phyloP scores from a whole-genome alignment of 768 basidiomycete species.

The Astraeus odoratus region DNA sequence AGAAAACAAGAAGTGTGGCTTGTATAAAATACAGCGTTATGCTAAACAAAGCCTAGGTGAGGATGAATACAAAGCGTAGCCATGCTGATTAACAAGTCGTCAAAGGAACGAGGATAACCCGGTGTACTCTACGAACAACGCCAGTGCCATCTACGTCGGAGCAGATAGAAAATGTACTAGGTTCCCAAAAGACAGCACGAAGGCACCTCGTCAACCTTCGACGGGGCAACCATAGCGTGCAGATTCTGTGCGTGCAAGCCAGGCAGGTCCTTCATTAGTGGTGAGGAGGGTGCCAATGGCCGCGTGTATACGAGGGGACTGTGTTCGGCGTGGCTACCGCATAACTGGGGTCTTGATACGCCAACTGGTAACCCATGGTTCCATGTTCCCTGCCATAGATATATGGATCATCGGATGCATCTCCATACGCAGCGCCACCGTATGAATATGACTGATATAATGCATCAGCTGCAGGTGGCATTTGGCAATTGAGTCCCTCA shows the following conservation, averaged over 20 bases:
- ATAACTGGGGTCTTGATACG: not conserved
- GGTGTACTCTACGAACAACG: too few species aligned
- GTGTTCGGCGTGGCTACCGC: not conserved
- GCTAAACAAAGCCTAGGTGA: not conserved
- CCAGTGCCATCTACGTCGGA: too few species aligned
- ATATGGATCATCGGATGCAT: not conserved
- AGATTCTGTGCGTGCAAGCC: too few species aligned
- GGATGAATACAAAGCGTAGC: too few species aligned
- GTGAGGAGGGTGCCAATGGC: not conserved
- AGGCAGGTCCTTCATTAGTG: too few species aligned
- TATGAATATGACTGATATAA: not conserved
- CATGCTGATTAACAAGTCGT: not conserved
- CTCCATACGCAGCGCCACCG: not conserved
- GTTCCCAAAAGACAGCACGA: too few species aligned
- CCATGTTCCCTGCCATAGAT: not conserved
- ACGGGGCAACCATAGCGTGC: too few species aligned
- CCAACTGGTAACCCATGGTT: not conserved
- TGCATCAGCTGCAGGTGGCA: not conserved
- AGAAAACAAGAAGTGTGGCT: not conserved
- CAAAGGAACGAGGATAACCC: not conserved
- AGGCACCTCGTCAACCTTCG: too few species aligned
- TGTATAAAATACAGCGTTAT: not conserved
- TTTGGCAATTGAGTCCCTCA: slow-evolving; percentile 2
- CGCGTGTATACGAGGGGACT: slow-evolving; percentile 2
- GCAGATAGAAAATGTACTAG: too few species aligned